Evolutionary conservation across 2,329 filamentous ascomycete genomes (phyloP), one percentile per base, ranked within the genome.

Genomic region (Penicillium sp.): DNA sequence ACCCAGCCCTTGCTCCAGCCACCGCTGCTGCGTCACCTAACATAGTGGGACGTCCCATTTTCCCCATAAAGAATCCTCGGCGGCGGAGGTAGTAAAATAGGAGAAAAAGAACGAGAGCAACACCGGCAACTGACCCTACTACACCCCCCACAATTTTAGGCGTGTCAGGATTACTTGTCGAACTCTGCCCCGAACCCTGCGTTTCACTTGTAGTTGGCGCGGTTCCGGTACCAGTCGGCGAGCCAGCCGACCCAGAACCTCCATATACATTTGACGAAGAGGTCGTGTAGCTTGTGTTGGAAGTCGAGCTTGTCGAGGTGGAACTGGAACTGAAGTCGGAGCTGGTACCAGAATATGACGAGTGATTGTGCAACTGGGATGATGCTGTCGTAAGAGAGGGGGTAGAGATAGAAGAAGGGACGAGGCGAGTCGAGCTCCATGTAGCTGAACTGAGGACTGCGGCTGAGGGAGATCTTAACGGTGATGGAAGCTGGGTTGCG

Each of bases 121-220:
- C 80, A 34, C 83, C 85, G 34, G 83, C 83, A 48, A 85, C 77
- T 44, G 84, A 84, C 16, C 85, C 85, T 26, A 87, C 77, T n/a
- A 87, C 82, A 45, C 83, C 84, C 8, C 85, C 85, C 20, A 85
- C 82, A 4, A 87, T 80, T 56, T 79, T 78, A 16, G 79, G 79
- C 24, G 81, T 83, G 43, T 76, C 70, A 32, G 67, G 66, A 42
- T 69, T 65, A 31, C 59, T 65, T 20, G 63, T 24, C 6, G 52
- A 37, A 42, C 9, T 59, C 4, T 64, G 60, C n/a, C 53, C 56
- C 6, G 59, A 61, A 1, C 54, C 39, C 5, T 59, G 42, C n/a
- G 60, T 26, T n/a, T 52, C 49, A 29, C 43, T 63, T 13, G 59
- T 47, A 14, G 58, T 57, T 20, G 59, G 50, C 5, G 53, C 47